These are phyloP conservation scores for Vigna radiata DNA, from an alignment of 306 rosid species.

Conservation along the genomic window DNA sequence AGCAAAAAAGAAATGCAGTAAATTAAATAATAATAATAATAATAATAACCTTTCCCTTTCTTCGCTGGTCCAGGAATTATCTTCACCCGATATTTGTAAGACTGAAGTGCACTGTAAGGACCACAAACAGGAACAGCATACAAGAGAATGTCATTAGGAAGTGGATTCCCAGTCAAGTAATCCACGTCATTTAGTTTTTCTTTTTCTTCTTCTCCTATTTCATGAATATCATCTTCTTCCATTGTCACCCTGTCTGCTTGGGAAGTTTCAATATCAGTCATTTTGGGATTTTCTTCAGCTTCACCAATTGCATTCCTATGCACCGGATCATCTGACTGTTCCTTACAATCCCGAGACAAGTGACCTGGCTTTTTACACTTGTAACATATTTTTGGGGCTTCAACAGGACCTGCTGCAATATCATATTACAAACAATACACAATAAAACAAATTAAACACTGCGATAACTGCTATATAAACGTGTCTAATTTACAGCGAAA, in stretches of 20 bases:
- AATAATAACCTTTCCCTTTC: slow-evolving; percentile 85
- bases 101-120: slow-evolving; percentile 85
- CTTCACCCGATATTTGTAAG: slow-evolving; percentile 92
- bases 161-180: slow-evolving; percentile 96
- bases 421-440: slow-evolving; percentile 8
- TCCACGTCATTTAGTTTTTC: slow-evolving; percentile 88
- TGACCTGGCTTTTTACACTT: slow-evolving; percentile 95
- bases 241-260: slow-evolving; percentile 73
- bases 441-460: slow-evolving; percentile 4
- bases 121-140: slow-evolving; percentile 95
- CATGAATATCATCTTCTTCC: slow-evolving; percentile 96
- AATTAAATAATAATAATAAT: slow-evolving; percentile 13
- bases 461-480: slow-evolving; percentile 27
- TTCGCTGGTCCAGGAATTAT: slow-evolving; percentile 87
- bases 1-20: not conserved
- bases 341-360: slow-evolving; percentile 86
- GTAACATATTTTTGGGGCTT: slow-evolving; percentile 86
- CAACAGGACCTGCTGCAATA: slow-evolving; percentile 60
- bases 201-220: slow-evolving; percentile 96
- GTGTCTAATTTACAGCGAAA: not conserved
- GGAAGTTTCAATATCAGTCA: slow-evolving; percentile 48
- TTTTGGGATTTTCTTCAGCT: slow-evolving; percentile 53
- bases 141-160: slow-evolving; percentile 84
- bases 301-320: slow-evolving; percentile 54
- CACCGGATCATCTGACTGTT: slow-evolving; percentile 56